These are phyloP conservation scores for Macrolepiota albuminosa DNA, from an alignment of 768 basidiomycete species.

Conservation along the genomic window DNA sequence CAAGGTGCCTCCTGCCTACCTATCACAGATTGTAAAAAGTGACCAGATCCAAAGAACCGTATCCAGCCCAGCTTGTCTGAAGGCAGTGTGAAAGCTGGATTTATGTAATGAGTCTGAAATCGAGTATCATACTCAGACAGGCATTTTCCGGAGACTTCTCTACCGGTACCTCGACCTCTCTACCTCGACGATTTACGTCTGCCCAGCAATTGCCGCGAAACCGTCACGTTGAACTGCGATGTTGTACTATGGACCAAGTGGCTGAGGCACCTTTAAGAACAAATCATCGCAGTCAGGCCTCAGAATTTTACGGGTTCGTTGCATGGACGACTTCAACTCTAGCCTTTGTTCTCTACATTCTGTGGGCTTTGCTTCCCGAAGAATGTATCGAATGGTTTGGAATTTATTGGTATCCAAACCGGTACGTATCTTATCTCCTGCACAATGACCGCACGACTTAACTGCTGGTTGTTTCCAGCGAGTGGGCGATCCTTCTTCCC, in stretches of 20 bases:
- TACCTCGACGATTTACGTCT: too few relatives aligned
- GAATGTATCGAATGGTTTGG: slow-evolving; percentile 60
- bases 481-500: slow-evolving; percentile 83
- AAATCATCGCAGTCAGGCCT: slow-evolving; percentile 50
- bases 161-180: not conserved
- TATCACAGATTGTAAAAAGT: not conserved
- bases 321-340: slow-evolving; percentile 77
- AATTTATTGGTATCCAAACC: slow-evolving; percentile 83
- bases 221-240: not conserved
- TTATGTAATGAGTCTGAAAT: not conserved
- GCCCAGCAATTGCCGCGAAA: not conserved
- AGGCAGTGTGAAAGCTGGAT: not conserved
- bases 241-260: not conserved
- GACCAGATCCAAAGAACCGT: not conserved
- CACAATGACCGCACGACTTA: not conserved
- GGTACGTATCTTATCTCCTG: slow-evolving; percentile 37
- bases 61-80: not conserved
- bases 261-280: not conserved
- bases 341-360: slow-evolving; percentile 61
- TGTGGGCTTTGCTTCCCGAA: slow-evolving; percentile 82
- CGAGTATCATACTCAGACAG: not conserved
- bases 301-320: slow-evolving; percentile 90
- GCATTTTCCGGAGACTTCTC: not conserved
- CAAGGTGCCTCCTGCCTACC: too few relatives aligned
- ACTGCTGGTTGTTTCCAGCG: slow-evolving; percentile 37